Base-by-base conservation (phyloP, 208 protist genomes). In the Wallacemonas collosoma region DNA sequence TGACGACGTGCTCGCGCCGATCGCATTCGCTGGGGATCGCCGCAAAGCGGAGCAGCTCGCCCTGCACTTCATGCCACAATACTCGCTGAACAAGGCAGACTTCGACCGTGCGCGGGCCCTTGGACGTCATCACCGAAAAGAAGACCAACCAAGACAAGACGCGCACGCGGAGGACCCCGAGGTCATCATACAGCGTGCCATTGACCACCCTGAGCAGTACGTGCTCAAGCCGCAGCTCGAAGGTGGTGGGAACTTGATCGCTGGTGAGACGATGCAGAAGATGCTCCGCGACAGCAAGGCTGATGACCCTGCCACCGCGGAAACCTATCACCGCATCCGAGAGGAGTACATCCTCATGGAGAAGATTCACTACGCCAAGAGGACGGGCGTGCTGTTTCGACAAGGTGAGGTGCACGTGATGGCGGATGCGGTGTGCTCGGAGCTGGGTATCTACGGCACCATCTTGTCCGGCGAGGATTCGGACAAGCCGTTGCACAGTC, bases 221-320 rank as follows among this genome's bases (percentile, higher is more conserved):
- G 96, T 99, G 45, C 81, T 99, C 58, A 99, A 99, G 75, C 97
- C 98, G 50, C 95, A 98, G 77, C 86, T 98, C 48, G 98, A 99
- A 74, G 98, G 97, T 51, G 97, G 97, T 36, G 98, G 98, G 11
- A 97, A 97, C 85, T 79, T 98, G 26, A 83, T 98, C 54, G 85
- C 93, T 12, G 91, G 89, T 38, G 79, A 85, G 35, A 73, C 69
- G 12, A 97, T 98, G 85, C 70, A 66, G 39, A 48, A 73, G 36
- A 43, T 93, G 61, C 78, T 96, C 58, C 48, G 76, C 3, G 67
- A 74, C 15, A 82, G 61, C 5, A 61, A 38, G 38, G 55, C 62
- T 17, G 71, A 53, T 3, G 75, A 87, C 69, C 65, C 63, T 3
- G 66, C 44, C 40, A 43, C 39, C 15, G 44, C 40, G 11, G 61